Base-by-base conservation (phyloP, 176 grass and related monocot species). In the Phyllostachys edulis region DNA sequence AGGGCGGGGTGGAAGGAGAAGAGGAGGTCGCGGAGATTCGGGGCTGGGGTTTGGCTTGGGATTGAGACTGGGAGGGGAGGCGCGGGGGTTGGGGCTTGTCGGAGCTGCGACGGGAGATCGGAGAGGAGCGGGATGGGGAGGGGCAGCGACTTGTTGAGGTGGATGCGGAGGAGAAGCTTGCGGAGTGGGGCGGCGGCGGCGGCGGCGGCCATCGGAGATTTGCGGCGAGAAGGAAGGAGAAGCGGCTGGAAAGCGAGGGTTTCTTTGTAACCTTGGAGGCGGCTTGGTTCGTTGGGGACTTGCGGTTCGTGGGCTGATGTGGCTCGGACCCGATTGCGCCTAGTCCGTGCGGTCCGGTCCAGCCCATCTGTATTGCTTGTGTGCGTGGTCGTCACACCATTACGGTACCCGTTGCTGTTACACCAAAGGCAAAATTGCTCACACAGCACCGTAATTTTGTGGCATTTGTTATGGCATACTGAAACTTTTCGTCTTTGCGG, bases 121-220 rank as follows among this genome's bases (percentile, higher is more conserved):
- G 69, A 15, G 60, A 87, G 80, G 54, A 89, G 65, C 13, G 63
- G 16, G 61, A 69, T 57, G n/a, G 85, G 69, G 42, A 84, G 5
- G 54, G 89, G 79, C 66, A 82, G 76, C 72, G 75, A 69, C 46
- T 84, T 59, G 6, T 69, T 63, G 78, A 84, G 42, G 59, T 50
- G 69, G 69, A 51, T 18, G 18, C 77, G 75, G 75, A 38, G 77
- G 69, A 84, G 86, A 4, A 89, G 85, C 83, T 84, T 56, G 55
- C 85, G 82, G 21, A 71, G 26, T 36, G 80, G 75, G 40, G 76
- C 67, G 63, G 87, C 71, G 87, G 82, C 68, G 64, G 88, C 71
- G 84, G 83, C 86, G 84, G 85, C 17, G 55, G 55, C 86, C 73
- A 87, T 91, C 45, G 83, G 71, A 76, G 77, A 70, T 61, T 55